Evolutionary conservation across 2,329 filamentous ascomycete genomes (phyloP).

Genomic region (Clarireedia monteithiana): DNA sequence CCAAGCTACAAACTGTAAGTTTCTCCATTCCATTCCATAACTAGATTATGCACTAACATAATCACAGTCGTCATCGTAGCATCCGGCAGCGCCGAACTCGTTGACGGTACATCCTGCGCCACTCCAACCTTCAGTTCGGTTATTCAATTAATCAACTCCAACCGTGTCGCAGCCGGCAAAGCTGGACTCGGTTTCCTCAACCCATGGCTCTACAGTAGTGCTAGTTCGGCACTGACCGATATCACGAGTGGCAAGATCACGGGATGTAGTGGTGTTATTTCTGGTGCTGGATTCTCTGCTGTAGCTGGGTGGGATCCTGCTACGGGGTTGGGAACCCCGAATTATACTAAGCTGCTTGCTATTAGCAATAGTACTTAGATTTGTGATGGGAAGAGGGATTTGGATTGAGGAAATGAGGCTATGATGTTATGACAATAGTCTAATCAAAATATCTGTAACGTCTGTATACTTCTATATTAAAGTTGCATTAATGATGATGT

Average conservation of each 20-base stretch:
- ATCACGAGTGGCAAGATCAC: constrained; percentile 32
- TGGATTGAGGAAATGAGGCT: not conserved
- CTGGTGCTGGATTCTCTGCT: constrained; percentile 1
- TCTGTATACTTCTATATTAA: too few relatives aligned
- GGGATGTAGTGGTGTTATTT: constrained; percentile 29
- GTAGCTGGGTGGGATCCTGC: constrained; percentile 37
- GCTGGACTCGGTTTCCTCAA: constrained; percentile 37
- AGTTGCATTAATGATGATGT: too few relatives aligned
- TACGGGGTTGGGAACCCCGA: constrained; percentile 40
- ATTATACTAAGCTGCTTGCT: constrained; percentile 14
- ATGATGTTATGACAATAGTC: too few relatives aligned
- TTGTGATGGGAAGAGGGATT: not conserved
- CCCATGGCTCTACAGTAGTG: constrained; percentile 35
- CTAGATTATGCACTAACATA: not conserved
- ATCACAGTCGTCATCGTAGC: constrained; percentile 31
- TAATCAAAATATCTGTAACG: too few relatives aligned
- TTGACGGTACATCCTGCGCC: constrained; percentile 46
- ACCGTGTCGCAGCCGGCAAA: constrained; percentile 44
- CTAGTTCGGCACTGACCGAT: constrained; percentile 34
- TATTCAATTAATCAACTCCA: constrained; percentile 55
- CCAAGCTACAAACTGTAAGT: constrained; percentile 46
- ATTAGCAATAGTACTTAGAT: constrained; percentile 11
- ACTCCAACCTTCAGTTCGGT: constrained; percentile 50
- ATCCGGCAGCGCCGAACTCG: constrained; percentile 29
- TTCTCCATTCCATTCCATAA: not conserved